Conservation (phyloP, 2,329 filamentous ascomycete genomes). For the Colletotrichum abscissum region DNA sequence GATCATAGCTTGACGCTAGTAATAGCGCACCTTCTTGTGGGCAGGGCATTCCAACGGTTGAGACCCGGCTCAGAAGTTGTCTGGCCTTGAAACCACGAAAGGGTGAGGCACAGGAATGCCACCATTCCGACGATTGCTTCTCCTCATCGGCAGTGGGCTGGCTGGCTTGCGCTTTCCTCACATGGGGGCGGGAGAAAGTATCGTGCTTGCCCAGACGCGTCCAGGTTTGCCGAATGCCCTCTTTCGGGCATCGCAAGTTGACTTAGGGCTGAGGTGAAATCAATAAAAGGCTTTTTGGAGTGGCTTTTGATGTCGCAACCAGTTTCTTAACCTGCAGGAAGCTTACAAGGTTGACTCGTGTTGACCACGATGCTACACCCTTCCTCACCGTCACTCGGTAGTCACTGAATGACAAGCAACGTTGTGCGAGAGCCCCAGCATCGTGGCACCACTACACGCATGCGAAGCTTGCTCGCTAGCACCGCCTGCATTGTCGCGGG, state of each 20-base stretch:
- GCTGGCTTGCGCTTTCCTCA: neutral
- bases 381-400: neutral
- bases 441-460: conserved; percentile 24
- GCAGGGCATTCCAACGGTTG: conserved; percentile 19
- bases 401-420: neutral
- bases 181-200: neutral
- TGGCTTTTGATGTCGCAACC: neutral
- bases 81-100: conserved; percentile 1
- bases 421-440: neutral
- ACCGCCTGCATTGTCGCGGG: neutral
- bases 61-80: neutral
- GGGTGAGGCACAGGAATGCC: conserved; percentile 2
- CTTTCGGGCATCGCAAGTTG: conserved; percentile 14
- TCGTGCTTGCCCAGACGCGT: neutral
- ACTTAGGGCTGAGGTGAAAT: conserved; percentile 30
- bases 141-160: neutral
- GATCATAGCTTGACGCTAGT: conserved; percentile 14
- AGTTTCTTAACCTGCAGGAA: neutral
- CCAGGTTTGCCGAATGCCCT: neutral
- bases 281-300: conserved; percentile 13
- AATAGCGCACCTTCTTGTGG: neutral
- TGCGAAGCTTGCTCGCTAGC: neutral
- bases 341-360: conserved; percentile 17
- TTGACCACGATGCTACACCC: neutral
- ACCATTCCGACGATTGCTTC: neutral